Conservation (phyloP, 2,329 filamentous ascomycete species). For the Metarhizium album region DNA sequence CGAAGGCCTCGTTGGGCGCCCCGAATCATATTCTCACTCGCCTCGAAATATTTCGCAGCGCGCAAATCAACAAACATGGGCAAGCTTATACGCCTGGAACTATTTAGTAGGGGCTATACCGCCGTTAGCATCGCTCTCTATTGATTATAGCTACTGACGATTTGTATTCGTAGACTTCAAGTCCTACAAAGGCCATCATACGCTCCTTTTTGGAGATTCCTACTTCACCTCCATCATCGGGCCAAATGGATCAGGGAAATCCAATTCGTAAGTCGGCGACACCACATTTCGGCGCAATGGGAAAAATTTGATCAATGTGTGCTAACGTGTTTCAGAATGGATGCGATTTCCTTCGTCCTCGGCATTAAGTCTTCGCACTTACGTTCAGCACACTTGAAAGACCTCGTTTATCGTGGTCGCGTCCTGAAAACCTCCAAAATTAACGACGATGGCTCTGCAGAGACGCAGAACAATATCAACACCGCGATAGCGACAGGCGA, state of each 20-base stretch:
- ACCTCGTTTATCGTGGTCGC: slow-evolving; percentile 90
- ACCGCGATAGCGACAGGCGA: slow-evolving; percentile 47
- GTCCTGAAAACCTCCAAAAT: slow-evolving; percentile 88
- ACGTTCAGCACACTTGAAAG: slow-evolving; percentile 84
- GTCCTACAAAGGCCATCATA: slow-evolving; percentile 96
- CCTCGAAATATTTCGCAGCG: not conserved
- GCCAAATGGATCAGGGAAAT: slow-evolving; percentile 98
- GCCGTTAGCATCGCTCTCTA: slow-evolving; percentile 5
- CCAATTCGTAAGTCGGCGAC: slow-evolving; percentile 67
- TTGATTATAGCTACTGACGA: slow-evolving; percentile 1
- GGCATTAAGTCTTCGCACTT: slow-evolving; percentile 98
- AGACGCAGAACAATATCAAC: slow-evolving; percentile 50
- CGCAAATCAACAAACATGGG: slow-evolving; percentile 58
- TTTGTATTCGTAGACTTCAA: slow-evolving; percentile 67
- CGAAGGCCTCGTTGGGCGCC: not conserved
- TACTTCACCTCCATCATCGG: slow-evolving; percentile 99
- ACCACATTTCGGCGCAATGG: not conserved
- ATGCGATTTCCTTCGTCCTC: slow-evolving; percentile 96
- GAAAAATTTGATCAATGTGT: not conserved
- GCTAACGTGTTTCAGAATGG: slow-evolving; percentile 59
- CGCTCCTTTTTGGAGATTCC: slow-evolving; percentile 87
- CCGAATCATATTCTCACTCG: not conserved
- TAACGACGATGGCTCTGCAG: slow-evolving; percentile 76
- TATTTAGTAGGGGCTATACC: slow-evolving; percentile 60
- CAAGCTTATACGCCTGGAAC: slow-evolving; percentile 87